A percentile compares a stretch with the other conserved stretches of the same genome.
These are phyloP conservation scores for Penicillium chermesinum DNA, from an alignment of 495 filamentous ascomycete genomes.

Conservation along the genomic window DNA sequence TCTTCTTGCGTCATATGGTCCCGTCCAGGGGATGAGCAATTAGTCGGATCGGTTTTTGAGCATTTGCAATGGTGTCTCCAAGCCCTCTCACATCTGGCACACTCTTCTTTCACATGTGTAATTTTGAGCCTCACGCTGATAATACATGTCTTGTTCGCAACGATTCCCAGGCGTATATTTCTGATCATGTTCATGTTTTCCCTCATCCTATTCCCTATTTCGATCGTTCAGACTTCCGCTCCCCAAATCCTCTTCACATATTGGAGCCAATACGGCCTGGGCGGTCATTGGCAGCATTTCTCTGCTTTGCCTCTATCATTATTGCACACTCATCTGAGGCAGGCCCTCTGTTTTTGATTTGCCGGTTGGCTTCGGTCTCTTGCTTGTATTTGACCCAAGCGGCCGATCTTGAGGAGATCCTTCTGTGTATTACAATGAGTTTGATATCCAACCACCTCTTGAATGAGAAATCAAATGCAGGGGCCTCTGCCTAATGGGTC, in stretches of 20 bases:
- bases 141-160: slow-evolving; percentile 22
- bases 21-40: slow-evolving; percentile 42
- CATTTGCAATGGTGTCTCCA: slow-evolving; percentile 42
- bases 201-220: not conserved
- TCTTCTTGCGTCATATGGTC: slow-evolving; percentile 30
- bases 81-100: slow-evolving; percentile 36
- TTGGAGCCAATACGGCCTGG: too few relatives aligned
- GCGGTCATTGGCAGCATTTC: too few relatives aligned
- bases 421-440: too few relatives aligned
- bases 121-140: slow-evolving; percentile 22
- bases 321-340: too few relatives aligned
- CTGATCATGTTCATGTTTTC: slow-evolving; percentile 12
- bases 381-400: too few relatives aligned
- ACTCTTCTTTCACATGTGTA: slow-evolving; percentile 29
- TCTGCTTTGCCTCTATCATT: too few relatives aligned
- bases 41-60: slow-evolving; percentile 34
- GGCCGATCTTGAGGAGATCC: too few relatives aligned
- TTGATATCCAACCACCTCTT: too few relatives aligned
- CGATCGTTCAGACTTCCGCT: not conserved
- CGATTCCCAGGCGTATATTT: slow-evolving; percentile 26
- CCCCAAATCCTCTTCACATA: not conserved
- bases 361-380: too few relatives aligned
- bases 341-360: too few relatives aligned
- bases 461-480: too few relatives aligned
- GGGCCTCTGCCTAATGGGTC: too few relatives aligned